These are phyloP conservation scores for Geotrichum bryndzae DNA, from an alignment of 1,139 yeast genomes.

Conservation along the genomic window DNA sequence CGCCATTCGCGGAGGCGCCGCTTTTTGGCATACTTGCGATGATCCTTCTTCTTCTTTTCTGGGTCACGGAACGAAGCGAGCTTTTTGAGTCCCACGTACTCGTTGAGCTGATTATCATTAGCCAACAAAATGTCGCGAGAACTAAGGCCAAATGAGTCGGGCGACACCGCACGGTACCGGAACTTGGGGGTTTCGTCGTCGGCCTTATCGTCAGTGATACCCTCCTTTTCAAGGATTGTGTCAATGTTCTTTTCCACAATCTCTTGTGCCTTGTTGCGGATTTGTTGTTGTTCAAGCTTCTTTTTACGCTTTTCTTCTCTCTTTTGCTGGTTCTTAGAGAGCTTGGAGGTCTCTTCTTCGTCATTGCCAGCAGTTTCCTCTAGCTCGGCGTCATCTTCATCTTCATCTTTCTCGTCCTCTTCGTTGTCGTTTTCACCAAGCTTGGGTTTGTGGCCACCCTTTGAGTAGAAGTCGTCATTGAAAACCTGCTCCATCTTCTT, in stretches of 20 bases:
- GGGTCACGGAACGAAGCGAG: constrained; percentile 86
- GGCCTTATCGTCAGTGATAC: constrained; percentile 19
- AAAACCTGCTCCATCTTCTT: constrained; percentile 76
- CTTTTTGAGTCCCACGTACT: constrained; percentile 80
- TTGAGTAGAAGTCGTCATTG: constrained; percentile 67
- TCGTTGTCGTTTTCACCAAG: constrained; percentile 30
- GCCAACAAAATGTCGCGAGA: constrained; percentile 86
- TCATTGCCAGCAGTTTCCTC: constrained; percentile 28
- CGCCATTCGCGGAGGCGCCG: constrained; percentile 87
- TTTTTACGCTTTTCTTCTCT: constrained; percentile 49
- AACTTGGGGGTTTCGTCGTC: constrained; percentile 60
- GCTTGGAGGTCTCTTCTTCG: constrained; percentile 23
- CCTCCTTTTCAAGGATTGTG: constrained; percentile 31
- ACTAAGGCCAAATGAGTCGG: constrained; percentile 83
- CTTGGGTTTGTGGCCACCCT: constrained; percentile 49
- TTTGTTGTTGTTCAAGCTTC: constrained; percentile 56
- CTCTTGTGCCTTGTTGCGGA: constrained; percentile 64
- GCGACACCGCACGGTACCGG: constrained; percentile 90
- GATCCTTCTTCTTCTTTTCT: constrained; percentile 69
- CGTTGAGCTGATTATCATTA: constrained; percentile 78
- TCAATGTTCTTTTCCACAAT: constrained; percentile 54
- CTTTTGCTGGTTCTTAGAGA: constrained; percentile 28
- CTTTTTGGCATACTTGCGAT: constrained; percentile 76
- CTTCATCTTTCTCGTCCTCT: constrained; percentile 30
- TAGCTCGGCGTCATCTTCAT: constrained; percentile 29